phyloP scores from a whole-genome alignment of 495 filamentous ascomycete species.

The Lasiosphaeria hispida region DNA sequence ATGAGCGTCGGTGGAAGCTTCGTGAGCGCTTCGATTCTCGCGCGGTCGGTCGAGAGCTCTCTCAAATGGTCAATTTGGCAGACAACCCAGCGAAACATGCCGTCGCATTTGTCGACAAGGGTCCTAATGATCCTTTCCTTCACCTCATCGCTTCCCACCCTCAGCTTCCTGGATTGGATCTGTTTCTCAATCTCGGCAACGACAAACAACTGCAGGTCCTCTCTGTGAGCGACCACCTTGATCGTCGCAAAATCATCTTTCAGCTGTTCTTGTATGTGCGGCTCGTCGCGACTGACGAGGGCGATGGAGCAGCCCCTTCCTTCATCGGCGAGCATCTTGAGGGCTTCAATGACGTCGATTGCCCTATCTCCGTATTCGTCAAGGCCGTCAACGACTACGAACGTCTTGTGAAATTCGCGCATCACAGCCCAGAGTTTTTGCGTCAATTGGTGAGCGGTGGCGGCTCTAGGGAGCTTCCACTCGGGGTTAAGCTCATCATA shows the following conservation, averaged over 20 bases:
- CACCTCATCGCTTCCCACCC: too few species aligned
- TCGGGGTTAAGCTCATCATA: conserved; percentile 19
- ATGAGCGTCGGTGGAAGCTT: conserved; percentile 32
- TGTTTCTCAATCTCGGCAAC: too few species aligned
- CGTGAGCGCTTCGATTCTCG: conserved; percentile 29
- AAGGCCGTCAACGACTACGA: conserved; percentile 32
- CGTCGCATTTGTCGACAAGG: too few species aligned
- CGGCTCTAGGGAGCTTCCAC: not conserved
- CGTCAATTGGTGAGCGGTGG: too few species aligned
- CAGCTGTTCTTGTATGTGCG: too few species aligned
- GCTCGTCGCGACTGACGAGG: too few species aligned
- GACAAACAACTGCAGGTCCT: too few species aligned
- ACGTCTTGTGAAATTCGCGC: conserved; percentile 20
- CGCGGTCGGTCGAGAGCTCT: conserved; percentile 29
- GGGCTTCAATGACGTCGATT: conserved; percentile 16
- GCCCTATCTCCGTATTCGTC: conserved; percentile 29
- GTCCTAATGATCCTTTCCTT: too few species aligned
- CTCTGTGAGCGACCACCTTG: too few species aligned
- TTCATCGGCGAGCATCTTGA: conserved; percentile 12
- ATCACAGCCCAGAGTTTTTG: conserved; percentile 22
- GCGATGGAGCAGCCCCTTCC: too few species aligned
- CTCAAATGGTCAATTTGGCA: conserved; percentile 42
- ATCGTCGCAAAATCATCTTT: too few species aligned
- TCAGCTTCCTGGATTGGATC: too few species aligned
- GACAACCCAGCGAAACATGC: conserved; percentile 43